Base-by-base conservation (phyloP, 2,329 filamentous ascomycete species). In the Penicillium sp. region DNA sequence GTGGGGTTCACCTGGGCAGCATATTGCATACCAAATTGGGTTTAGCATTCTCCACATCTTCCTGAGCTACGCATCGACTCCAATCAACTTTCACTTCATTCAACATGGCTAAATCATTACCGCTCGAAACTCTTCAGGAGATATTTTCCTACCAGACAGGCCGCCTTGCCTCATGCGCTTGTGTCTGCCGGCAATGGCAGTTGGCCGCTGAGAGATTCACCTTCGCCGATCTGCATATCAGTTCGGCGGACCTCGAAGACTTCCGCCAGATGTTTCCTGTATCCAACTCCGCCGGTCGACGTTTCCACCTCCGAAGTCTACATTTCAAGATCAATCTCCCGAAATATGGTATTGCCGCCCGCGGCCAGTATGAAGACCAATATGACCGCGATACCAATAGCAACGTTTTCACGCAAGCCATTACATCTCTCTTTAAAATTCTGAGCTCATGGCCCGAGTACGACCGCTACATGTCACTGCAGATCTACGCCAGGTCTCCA, bases 11-110 rank as follows among this genome's bases (percentile, higher is more conserved):
- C n/a, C n/a, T n/a, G n/a, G n/a, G n/a, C 26, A n/a, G 50, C 62
- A 56, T 63, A 52, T 42, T 64, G 61, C 57, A 63, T 60, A 46
- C 62, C 56, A 4, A 49, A 40, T 55, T 40, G 7, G 57, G 56
- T 20, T 52, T 63, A 62, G 59, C 29, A 4, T 29, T 26, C 14
- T 4, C 14, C 39, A 24, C 37, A 8, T 10, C 8, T 10, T 22
- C 38, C 1, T 8, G 7, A 5, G 3, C 1, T 34, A 6, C 29
- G 20, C 29, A 20, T 4, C 4, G 9, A 4, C 5, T 11, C 20
- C n/a, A 32, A 35, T 38, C 34, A 18, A 49, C 46, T 10, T 22
- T 18, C 11, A 38, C 38, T 18, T 32, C 31, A 13, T 13, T 18
- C 40, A 3, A n/a, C 32, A 52, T 52, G 50, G 40, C 50, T 16